Base-by-base conservation (phyloP, 2,329 filamentous ascomycete species). In the Orbilia brochopaga region DNA sequence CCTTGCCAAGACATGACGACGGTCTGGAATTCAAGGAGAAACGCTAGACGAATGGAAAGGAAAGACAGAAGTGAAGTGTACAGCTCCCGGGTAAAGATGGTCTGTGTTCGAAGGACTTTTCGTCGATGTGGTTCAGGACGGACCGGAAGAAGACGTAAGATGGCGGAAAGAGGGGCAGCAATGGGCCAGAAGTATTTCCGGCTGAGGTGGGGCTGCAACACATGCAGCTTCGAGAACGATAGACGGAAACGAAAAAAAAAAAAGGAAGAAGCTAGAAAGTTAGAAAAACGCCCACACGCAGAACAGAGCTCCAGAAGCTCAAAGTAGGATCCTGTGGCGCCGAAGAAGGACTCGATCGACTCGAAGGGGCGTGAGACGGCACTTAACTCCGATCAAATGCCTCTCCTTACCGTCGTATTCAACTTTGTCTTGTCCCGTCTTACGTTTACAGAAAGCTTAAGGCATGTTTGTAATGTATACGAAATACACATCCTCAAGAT, bases 1-100 rank as follows among this genome's bases (percentile, higher is more conserved):
- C 67, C 55, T 65, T 72, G 60, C 78, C 78, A 79, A 74, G 77
- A 78, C 77, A 79, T 78, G 56, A 70, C 75, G 40, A 44, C 50
- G 54, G 51, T 51, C 37, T 59, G 56, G 42, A 46, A n/a, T n/a
- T n/a, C n/a, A n/a, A 51, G 53, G 51, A 50, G 32, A 15, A 50
- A 63, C n/a, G 53, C 55, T 40, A 51, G 55, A 59, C 23, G 19
- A 59, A 44, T 51, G 30, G 58, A 56, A 50, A 17, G 32, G 30
- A 27, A 50, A 27, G 30, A 27, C 37, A 27, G 35, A 56, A 30
- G 30, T 11, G 48, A 30, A 42, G 76, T 76, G 77, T 75, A 76
- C 5, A 5, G 17, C 17, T 19, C 17, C 40, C 8, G 19, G 44
- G 44, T 48, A 48, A 19, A 19, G 17, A 48, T 48, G 17, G 44